phyloP scores from a whole-genome alignment of 768 basidiomycete genomes.

The Tremella fuciformis region DNA sequence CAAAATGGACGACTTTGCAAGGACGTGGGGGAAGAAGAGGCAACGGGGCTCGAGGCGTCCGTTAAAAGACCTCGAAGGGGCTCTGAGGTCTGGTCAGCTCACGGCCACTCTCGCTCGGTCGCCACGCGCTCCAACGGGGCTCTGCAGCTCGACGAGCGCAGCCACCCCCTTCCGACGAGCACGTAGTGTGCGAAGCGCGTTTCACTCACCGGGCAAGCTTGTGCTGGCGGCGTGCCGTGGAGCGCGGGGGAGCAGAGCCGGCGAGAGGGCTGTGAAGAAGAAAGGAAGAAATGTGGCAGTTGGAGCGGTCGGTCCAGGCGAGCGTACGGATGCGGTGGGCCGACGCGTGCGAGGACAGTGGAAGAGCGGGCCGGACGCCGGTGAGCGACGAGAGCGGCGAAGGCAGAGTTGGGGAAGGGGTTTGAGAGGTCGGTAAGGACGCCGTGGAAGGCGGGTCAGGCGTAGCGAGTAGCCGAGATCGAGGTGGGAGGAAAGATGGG shows the following conservation, averaged over 20 bases:
- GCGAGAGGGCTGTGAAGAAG: slow-evolving; percentile 22
- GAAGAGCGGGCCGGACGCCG: slow-evolving; percentile 7
- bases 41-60: slow-evolving; percentile 20
- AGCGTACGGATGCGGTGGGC: slow-evolving; percentile 1
- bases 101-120: slow-evolving; percentile 11
- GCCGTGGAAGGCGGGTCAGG: slow-evolving; percentile 6
- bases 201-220: slow-evolving; percentile 19
- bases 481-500: not conserved
- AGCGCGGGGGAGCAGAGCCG: slow-evolving; percentile 6
- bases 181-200: slow-evolving; percentile 9
- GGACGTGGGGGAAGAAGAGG: slow-evolving; percentile 13
- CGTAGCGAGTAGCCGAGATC: not conserved
- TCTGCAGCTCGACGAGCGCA: slow-evolving; percentile 8
- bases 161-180: slow-evolving; percentile 30
- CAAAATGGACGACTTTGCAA: slow-evolving; percentile 16
- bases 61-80: slow-evolving; percentile 22
- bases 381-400: not conserved
- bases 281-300: slow-evolving; percentile 23
- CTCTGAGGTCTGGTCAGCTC: slow-evolving; percentile 19
- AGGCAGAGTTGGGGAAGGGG: slow-evolving; percentile 1
- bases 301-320: too few relatives aligned
- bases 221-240: not conserved
- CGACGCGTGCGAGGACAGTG: not conserved
- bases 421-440: slow-evolving; percentile 4
- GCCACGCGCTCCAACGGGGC: not conserved